Evolutionary conservation across 2,329 filamentous ascomycete species (phyloP), one percentile per base, ranked within the genome.

Genomic region (Pyrenochaeta sp.): DNA sequence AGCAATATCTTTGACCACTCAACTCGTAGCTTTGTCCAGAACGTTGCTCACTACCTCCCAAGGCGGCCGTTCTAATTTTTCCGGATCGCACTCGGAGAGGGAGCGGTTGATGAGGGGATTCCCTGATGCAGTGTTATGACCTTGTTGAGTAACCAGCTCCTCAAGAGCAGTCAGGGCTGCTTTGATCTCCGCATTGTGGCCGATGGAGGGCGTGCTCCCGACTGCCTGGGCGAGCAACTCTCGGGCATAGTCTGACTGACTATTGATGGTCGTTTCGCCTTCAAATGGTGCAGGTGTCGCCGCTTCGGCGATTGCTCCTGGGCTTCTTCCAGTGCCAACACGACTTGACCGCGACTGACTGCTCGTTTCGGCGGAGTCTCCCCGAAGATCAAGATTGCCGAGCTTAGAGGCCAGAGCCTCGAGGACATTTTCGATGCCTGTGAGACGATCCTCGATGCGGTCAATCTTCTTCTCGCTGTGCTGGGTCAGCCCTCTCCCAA

Each of bases 381-480:
- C 65, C 8, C 56, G 57, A 15, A 75, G 25, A 34, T 74, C 70
- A 7, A 75, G 47, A 48, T 67, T 65, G 9, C 65, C 59, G 24
- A 77, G 58, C 67, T 70, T 69, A 49, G 68, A 61, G 8, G 76
- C 71, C 25, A 80, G 72, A 27, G 58, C 72, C 37, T 78, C 74
- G 13, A 82, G 69, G 9, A 79, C 70, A 48, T 72, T 65, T 60
- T 85, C 83, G 40, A 85, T 83, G n/a, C 77, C 76, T 6, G 77
- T 76, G 8, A 85, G 72, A 15, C 83, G 79, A 30, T 82, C 78
- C 63, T 84, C 82, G 50, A 85, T 84, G 12, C 80, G 67, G 58
- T 85, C 83, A 48, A 85, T 83, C 68, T 85, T 84, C 65, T 77
- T 81, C 66, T 85, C 83, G 70, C 82, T 84, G 40, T 3, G 5